A percentile compares a stretch with the other conserved stretches of the same genome.
Evolutionary conservation across 371 early-diverging fungal genomes (phyloP).

Genomic region (Choanephora cucurbitarum): DNA sequence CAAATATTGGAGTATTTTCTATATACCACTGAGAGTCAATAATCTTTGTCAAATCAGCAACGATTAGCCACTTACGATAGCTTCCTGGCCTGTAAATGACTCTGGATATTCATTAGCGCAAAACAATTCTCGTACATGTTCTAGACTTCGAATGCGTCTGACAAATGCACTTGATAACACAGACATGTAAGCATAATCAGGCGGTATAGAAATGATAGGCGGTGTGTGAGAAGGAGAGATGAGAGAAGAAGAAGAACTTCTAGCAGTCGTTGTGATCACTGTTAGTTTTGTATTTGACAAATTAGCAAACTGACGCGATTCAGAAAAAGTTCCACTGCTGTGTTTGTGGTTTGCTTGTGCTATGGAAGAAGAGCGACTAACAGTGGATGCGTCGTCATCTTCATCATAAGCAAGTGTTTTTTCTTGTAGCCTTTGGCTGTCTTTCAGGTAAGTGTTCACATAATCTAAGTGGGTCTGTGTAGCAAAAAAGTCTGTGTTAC

Average conservation of each 20-base stretch:
- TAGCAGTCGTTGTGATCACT: neutral
- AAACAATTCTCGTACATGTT: constrained; percentile 36
- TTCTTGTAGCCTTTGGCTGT: constrained; percentile 4
- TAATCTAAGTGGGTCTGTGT: neutral
- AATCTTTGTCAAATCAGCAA: neutral
- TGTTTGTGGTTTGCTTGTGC: neutral
- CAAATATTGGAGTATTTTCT: constrained; percentile 17
- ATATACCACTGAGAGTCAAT: neutral
- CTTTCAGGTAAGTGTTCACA: constrained; percentile 7
- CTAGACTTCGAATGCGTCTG: constrained; percentile 16
- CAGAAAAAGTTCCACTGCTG: neutral
- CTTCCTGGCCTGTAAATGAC: constrained; percentile 50
- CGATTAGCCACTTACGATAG: constrained; percentile 33
- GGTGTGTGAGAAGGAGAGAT: neutral
- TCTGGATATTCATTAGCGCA: constrained; percentile 50
- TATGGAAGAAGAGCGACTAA: constrained; percentile 5
- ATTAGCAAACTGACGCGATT: neutral
- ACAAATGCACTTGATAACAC: constrained; percentile 23
- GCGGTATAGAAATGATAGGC: neutral
- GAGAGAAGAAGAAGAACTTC: neutral
- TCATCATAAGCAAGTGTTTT: constrained; percentile 4
- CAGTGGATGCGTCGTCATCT: neutral
- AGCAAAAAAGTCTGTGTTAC: neutral
- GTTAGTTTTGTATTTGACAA: neutral
- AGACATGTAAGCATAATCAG: constrained; percentile 27